phyloP scores from a whole-genome alignment of 768 basidiomycete species.

The Pleurotus sapidus region DNA sequence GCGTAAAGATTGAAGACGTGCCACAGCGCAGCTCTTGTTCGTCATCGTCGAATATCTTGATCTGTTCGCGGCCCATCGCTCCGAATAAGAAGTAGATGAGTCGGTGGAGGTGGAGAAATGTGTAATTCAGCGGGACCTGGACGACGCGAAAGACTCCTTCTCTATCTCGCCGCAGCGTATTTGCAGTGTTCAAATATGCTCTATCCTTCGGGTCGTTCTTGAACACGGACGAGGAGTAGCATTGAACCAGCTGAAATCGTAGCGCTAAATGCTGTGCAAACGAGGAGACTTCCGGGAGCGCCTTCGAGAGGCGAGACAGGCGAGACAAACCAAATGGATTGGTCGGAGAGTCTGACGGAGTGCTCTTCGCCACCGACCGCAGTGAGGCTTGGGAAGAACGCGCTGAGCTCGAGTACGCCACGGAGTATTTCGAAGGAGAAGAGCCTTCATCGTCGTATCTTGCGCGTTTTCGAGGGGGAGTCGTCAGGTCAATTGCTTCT shows the following conservation, averaged over 20 bases:
- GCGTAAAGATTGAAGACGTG: neutral
- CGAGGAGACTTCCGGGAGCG: slow-evolving; percentile 7
- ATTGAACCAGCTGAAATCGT: slow-evolving; percentile 10
- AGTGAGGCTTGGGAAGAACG: neutral
- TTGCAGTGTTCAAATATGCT: neutral
- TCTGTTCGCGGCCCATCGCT: slow-evolving; percentile 17
- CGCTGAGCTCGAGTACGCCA: neutral
- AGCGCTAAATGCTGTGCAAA: slow-evolving; percentile 11
- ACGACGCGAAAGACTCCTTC: slow-evolving; percentile 57
- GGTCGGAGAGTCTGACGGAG: slow-evolving; percentile 11
- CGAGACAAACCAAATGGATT: slow-evolving; percentile 12
- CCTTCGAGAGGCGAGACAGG: neutral
- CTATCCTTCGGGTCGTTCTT: neutral
- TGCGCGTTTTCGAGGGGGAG: slow-evolving; percentile 3
- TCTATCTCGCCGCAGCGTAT: neutral
- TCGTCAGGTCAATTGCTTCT: slow-evolving; percentile 4
- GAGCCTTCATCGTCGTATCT: neutral
- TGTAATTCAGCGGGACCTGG: slow-evolving; percentile 70
- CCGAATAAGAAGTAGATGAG: slow-evolving; percentile 63
- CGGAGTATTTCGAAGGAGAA: neutral
- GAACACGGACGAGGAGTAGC: neutral
- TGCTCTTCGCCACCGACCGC: slow-evolving; percentile 6
- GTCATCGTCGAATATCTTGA: slow-evolving; percentile 6
- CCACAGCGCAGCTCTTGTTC: neutral
- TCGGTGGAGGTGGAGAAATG: slow-evolving; percentile 60